Evolutionary conservation across 2,329 filamentous ascomycete genomes (phyloP).

Genomic region (Pseudogymnoascus sp.): DNA sequence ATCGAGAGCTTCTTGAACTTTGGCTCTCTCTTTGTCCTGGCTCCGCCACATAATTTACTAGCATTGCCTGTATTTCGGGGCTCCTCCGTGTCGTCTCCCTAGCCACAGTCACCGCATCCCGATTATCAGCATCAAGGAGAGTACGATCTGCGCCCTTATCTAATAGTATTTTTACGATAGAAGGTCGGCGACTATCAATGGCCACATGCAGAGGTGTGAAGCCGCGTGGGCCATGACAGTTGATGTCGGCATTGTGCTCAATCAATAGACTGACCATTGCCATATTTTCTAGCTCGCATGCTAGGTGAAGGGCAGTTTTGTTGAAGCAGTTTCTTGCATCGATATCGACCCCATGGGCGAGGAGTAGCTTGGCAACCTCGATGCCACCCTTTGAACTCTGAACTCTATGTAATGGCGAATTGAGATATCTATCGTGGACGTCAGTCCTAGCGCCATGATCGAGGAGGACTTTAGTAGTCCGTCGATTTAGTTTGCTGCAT

Average conservation of each 20-base stretch:
- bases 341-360: not conserved
- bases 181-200: not conserved
- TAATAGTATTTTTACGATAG: not conserved
- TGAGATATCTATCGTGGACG: not conserved
- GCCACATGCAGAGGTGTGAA: not conserved
- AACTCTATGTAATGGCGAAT: not conserved
- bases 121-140: not conserved
- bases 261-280: not conserved
- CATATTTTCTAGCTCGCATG: not conserved
- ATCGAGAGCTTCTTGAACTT: not conserved
- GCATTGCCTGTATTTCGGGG: not conserved
- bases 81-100: not conserved
- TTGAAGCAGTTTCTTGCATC: not conserved
- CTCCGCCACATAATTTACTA: not conserved
- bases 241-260: not conserved
- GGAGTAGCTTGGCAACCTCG: not conserved
- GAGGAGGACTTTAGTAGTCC: not conserved
- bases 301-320: not conserved
- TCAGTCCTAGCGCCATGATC: not conserved
- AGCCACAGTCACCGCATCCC: not conserved
- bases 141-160: not conserved
- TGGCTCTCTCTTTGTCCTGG: not conserved
- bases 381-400: not conserved
- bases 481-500: not conserved
- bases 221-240: not conserved